A percentile compares a stretch with the other conserved stretches of the same genome.
phyloP scores from a whole-genome alignment of 1,139 yeast genomes.

The Yamadazyma oceani region DNA sequence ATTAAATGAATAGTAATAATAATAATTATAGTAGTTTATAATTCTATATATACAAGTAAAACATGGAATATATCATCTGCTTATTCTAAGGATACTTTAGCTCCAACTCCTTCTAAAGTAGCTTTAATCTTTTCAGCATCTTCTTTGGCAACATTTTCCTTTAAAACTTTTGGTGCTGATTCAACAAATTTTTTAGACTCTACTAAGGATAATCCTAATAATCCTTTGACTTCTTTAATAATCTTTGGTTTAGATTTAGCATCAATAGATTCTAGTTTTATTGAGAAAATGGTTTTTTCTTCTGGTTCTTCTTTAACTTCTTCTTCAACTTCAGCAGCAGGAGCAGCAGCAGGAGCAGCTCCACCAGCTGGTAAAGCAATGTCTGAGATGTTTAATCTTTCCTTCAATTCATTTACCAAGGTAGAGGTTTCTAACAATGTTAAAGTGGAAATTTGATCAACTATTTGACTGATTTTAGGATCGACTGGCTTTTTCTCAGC shows the following conservation, averaged over 20 bases:
- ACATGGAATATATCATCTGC: constrained; percentile 45
- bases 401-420: constrained; percentile 79
- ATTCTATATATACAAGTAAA: constrained; percentile 26
- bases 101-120: constrained; percentile 92
- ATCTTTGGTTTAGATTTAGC: constrained; percentile 96
- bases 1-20: no score
- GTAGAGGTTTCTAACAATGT: constrained; percentile 88
- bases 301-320: constrained; percentile 79
- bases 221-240: constrained; percentile 92
- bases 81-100: constrained; percentile 86
- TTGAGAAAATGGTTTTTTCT: constrained; percentile 90
- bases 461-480: constrained; percentile 85
- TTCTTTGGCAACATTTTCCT: constrained; percentile 84
- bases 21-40: no score
- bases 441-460: constrained; percentile 85
- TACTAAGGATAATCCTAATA: constrained; percentile 89
- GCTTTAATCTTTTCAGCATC: constrained; percentile 92
- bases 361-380: constrained; percentile 81
- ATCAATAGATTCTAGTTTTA: constrained; percentile 92
- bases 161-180: constrained; percentile 90
- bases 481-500: constrained; percentile 58
- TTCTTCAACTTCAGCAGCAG: constrained; percentile 72
- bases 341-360: constrained; percentile 67
- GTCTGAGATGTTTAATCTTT: constrained; percentile 88
- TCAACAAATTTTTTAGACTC: constrained; percentile 98